phyloP scores from a whole-genome alignment of 805 yeast genomes.

The Yarrowia divulgata region DNA sequence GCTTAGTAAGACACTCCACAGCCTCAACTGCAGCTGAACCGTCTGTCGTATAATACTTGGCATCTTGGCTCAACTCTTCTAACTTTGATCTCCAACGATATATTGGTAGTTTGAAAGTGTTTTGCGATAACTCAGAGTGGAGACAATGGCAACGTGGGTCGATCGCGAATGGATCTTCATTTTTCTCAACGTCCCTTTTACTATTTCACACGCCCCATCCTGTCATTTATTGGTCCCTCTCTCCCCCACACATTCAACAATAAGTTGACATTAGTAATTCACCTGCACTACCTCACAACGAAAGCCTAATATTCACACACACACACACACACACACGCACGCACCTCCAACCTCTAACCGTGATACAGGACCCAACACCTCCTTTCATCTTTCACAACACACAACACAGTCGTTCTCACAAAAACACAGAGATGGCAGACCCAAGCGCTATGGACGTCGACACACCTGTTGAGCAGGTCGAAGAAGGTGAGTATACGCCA shows the following conservation, averaged over 20 bases:
- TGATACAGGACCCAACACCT: background rate
- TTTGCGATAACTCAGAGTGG: too few relatives aligned
- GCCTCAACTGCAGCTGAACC: too few relatives aligned
- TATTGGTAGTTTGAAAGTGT: too few relatives aligned
- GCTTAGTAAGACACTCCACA: too few relatives aligned
- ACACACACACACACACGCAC: too few relatives aligned
- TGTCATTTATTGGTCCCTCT: background rate
- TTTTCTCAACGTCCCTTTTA: background rate
- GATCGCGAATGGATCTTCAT: background rate
- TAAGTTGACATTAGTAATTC: slow-evolving; percentile 27
- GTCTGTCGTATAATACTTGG: slow-evolving; percentile 18
- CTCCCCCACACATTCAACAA: slow-evolving; percentile 15
- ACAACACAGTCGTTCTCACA: background rate
- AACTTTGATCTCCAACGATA: background rate
- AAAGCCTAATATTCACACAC: slow-evolving; percentile 10
- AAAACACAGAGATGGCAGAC: slow-evolving; percentile 11
- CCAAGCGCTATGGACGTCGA: slow-evolving; percentile 37
- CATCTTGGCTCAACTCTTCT: slow-evolving; percentile 3
- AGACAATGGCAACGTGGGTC: background rate
- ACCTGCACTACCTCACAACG: slow-evolving; percentile 1
- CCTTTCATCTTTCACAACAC: slow-evolving; percentile 11
- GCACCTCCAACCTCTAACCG: background rate
- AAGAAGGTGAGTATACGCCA: slow-evolving; percentile 15
- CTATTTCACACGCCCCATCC: background rate
- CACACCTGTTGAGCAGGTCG: slow-evolving; percentile 38